A percentile compares a stretch with the other conserved stretches of the same genome.
Conservation (phyloP, 768 basidiomycete species). For the Tubosaeta brunneosetosa region DNA sequence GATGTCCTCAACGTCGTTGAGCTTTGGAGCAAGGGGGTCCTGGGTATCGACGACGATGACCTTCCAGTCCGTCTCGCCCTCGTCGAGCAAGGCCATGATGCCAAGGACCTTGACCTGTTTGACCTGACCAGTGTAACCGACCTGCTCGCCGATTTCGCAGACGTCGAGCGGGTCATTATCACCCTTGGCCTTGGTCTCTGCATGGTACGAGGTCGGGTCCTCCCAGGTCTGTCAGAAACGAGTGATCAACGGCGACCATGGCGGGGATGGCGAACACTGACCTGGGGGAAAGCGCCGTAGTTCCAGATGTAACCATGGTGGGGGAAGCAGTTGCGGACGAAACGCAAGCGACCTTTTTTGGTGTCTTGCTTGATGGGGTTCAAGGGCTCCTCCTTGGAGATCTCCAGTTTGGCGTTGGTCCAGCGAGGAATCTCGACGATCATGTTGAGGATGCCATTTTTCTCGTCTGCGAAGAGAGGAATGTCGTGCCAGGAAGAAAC, state of each 20-base stretch:
- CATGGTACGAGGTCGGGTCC: slow-evolving; percentile 78
- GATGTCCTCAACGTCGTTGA: slow-evolving; percentile 99
- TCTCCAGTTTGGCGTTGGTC: slow-evolving; percentile 99
- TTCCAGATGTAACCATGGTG: slow-evolving; percentile 99
- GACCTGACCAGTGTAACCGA: slow-evolving; percentile 94
- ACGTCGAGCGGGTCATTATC: slow-evolving; percentile 99
- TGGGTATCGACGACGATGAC: slow-evolving; percentile 96
- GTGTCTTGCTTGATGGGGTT: slow-evolving; percentile 99
- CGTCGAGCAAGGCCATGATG: slow-evolving; percentile 99
- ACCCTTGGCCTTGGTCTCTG: slow-evolving; percentile 98
- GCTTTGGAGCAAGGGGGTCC: slow-evolving; percentile 91
- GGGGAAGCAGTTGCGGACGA: slow-evolving; percentile 99
- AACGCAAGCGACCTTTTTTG: slow-evolving; percentile 94
- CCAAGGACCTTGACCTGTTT: slow-evolving; percentile 99
- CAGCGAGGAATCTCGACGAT: slow-evolving; percentile 97
- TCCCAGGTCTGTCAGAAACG: slow-evolving; percentile 81
- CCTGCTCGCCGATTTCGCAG: slow-evolving; percentile 98
- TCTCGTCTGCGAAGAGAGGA: slow-evolving; percentile 95
- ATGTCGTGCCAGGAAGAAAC: slow-evolving; percentile 93
- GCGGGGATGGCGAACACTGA: slow-evolving; percentile 27
- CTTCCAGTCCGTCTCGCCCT: slow-evolving; percentile 99
- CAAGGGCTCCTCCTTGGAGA: slow-evolving; percentile 96
- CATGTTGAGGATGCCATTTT: slow-evolving; percentile 97
- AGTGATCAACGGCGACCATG: not conserved
- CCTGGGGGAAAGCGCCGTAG: slow-evolving; percentile 99